Percentiles rank a stretch among this genome's conserved stretches.
phyloP scores from a whole-genome alignment of 768 basidiomycete genomes.

The Psilocybe cyanescens region DNA sequence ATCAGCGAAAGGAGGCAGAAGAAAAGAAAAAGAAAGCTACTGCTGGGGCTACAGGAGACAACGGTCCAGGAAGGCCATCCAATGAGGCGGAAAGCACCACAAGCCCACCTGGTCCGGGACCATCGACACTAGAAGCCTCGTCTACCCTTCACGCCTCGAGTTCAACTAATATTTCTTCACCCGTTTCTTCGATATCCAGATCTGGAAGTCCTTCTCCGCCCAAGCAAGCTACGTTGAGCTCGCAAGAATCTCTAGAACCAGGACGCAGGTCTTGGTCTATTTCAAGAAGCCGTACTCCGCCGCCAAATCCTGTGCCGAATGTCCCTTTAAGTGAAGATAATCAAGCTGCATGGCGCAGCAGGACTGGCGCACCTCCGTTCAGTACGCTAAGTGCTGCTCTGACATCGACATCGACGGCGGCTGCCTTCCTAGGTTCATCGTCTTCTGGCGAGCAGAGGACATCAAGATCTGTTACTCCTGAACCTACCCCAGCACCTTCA shows the following conservation, averaged over 20 bases:
- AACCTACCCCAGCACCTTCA: conserved; percentile 15
- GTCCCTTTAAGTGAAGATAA: conserved; percentile 30
- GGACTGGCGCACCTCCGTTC: conserved; percentile 42
- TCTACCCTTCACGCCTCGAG: conserved; percentile 28
- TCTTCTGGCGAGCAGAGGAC: conserved; percentile 13
- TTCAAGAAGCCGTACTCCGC: conserved; percentile 41
- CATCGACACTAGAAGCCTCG: conserved; percentile 35
- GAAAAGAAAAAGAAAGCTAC: conserved; percentile 62
- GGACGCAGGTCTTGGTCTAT: conserved; percentile 35
- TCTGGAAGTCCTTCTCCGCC: conserved; percentile 22
- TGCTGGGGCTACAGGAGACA: conserved; percentile 38
- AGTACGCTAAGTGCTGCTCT: conserved; percentile 49
- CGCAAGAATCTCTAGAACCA: conserved; percentile 25
- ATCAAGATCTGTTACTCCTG: conserved; percentile 15
- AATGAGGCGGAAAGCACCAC: conserved; percentile 24
- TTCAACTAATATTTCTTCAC: conserved; percentile 32
- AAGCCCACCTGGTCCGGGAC: conserved; percentile 31
- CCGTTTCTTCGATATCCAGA: conserved; percentile 20
- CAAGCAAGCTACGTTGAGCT: conserved; percentile 23
- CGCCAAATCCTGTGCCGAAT: conserved; percentile 27
- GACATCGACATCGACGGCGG: conserved; percentile 49
- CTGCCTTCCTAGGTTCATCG: conserved; percentile 38
- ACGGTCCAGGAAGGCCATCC: conserved; percentile 14
- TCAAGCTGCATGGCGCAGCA: conserved; percentile 35
- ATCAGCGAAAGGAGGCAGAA: conserved; percentile 77